Percentiles rank a stretch among this genome's conserved stretches.
Conservation (phyloP, 2,329 filamentous ascomycete genomes). For the Metarhizium guizhouense region DNA sequence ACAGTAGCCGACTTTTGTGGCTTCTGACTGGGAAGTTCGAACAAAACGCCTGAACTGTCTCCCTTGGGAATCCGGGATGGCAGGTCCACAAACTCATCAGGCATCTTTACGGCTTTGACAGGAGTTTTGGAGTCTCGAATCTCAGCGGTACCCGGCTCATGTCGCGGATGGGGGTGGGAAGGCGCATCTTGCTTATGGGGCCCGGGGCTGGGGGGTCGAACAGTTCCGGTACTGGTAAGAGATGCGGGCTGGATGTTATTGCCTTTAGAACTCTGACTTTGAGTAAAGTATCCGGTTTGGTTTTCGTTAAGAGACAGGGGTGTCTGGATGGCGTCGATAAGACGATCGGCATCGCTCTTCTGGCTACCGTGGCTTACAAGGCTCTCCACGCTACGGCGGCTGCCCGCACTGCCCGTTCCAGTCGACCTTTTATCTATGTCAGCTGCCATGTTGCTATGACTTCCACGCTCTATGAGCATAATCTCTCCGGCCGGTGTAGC, state of each 20-base stretch:
- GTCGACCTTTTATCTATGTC: conserved; percentile 8
- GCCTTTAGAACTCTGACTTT: conserved; percentile 8
- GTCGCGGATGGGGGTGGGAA: not conserved
- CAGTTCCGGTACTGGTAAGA: conserved; percentile 3
- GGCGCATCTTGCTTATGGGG: not conserved
- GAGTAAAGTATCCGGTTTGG: conserved; percentile 23
- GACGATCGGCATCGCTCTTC: conserved; percentile 55
- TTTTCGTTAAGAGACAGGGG: conserved; percentile 35
- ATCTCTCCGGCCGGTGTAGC: conserved; percentile 42
- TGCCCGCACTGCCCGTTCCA: conserved; percentile 12
- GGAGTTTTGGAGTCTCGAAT: conserved; percentile 36
- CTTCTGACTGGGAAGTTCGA: conserved; percentile 25
- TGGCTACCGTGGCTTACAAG: conserved; percentile 37
- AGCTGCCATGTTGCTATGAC: conserved; percentile 11
- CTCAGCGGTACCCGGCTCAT: conserved; percentile 25
- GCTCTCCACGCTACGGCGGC: conserved; percentile 29
- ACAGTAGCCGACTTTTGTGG: conserved; percentile 5
- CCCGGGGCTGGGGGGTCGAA: conserved; percentile 10
- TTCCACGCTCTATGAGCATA: conserved; percentile 47
- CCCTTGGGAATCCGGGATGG: conserved; percentile 19
- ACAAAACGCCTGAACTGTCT: conserved; percentile 26
- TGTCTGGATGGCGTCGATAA: conserved; percentile 64
- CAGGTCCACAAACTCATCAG: conserved; percentile 34
- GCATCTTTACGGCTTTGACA: conserved; percentile 37
- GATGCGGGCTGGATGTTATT: conserved; percentile 8